A percentile compares a stretch with the other conserved stretches of the same genome.
phyloP scores from a whole-genome alignment of 192 early-diverging fungal genomes.

The Funneliformis mosseae region DNA sequence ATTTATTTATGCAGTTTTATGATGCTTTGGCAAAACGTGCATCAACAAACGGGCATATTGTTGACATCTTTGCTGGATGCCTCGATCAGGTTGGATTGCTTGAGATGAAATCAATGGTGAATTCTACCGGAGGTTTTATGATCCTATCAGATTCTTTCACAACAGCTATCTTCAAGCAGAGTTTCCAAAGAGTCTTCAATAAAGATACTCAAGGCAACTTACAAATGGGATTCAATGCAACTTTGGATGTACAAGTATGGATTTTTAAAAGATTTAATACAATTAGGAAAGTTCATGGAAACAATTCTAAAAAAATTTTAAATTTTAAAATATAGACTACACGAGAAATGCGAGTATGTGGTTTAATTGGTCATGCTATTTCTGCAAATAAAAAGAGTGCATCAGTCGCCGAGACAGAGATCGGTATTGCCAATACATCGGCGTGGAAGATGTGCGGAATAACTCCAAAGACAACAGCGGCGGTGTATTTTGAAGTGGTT shows the following conservation, averaged over 20 bases:
- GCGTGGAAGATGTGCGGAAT: constrained; percentile 95
- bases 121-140: constrained; percentile 89
- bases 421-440: constrained; percentile 94
- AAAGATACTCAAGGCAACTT: constrained; percentile 88
- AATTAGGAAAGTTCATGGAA: not conserved
- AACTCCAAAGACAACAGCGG: constrained; percentile 82
- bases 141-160: constrained; percentile 95
- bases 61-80: constrained; percentile 98
- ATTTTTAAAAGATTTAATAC: not conserved
- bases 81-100: constrained; percentile 95
- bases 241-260: constrained; percentile 88
- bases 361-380: constrained; percentile 94
- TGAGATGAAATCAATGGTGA: constrained; percentile 94
- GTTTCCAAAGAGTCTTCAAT: constrained; percentile 91
- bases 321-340: constrained; percentile 66
- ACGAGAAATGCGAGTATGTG: constrained; percentile 93
- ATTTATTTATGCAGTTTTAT: constrained; percentile 71
- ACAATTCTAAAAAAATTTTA: not conserved
- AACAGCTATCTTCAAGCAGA: constrained; percentile 96
- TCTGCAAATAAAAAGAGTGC: constrained; percentile 89
- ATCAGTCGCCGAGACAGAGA: constrained; percentile 95
- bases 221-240: constrained; percentile 97
- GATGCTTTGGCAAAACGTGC: constrained; percentile 85
- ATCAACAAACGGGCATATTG: constrained; percentile 83
- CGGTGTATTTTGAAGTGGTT: constrained; percentile 96